phyloP scores from a whole-genome alignment of 2,329 filamentous ascomycete species.

The Aaosphaeria pasadenensis region DNA sequence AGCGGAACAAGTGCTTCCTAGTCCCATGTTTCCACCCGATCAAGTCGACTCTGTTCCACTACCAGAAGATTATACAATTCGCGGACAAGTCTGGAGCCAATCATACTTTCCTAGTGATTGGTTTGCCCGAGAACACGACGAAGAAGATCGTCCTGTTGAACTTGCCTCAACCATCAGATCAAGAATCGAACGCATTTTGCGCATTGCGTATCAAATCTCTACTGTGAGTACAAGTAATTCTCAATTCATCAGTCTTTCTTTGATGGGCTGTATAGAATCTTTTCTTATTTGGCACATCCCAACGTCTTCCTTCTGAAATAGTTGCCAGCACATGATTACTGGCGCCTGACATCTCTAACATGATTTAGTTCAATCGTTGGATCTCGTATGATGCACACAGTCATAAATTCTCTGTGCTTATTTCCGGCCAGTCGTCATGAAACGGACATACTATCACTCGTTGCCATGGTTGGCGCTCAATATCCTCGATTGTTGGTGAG shows the following conservation, averaged over 20 bases:
- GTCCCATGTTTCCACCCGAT: conserved; percentile 48
- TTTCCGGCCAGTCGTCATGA: no score
- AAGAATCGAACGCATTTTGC: conserved; percentile 59
- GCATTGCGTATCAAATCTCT: conserved; percentile 52
- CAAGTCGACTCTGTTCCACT: conserved; percentile 53
- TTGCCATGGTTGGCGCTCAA: background rate
- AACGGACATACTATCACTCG: background rate
- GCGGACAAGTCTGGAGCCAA: conserved; percentile 61
- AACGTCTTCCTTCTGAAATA: conserved; percentile 1
- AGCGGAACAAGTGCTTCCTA: conserved; percentile 28
- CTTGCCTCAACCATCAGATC: conserved; percentile 56
- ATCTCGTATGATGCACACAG: conserved; percentile 22
- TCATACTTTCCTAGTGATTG: conserved; percentile 58
- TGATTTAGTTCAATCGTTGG: conserved; percentile 23
- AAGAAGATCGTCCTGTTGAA: conserved; percentile 67
- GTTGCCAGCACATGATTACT: background rate
- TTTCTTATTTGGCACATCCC: conserved; percentile 3
- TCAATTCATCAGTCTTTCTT: no score
- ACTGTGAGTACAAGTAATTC: conserved; percentile 15
- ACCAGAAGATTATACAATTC: conserved; percentile 66
- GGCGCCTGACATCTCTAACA: background rate
- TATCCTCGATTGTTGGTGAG: background rate
- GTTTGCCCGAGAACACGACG: conserved; percentile 62
- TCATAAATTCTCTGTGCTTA: conserved; percentile 21
- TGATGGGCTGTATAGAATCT: background rate